Evolutionary conservation across 164 flowering plant species (phyloP).

Genomic region (Aristolochia californica): DNA sequence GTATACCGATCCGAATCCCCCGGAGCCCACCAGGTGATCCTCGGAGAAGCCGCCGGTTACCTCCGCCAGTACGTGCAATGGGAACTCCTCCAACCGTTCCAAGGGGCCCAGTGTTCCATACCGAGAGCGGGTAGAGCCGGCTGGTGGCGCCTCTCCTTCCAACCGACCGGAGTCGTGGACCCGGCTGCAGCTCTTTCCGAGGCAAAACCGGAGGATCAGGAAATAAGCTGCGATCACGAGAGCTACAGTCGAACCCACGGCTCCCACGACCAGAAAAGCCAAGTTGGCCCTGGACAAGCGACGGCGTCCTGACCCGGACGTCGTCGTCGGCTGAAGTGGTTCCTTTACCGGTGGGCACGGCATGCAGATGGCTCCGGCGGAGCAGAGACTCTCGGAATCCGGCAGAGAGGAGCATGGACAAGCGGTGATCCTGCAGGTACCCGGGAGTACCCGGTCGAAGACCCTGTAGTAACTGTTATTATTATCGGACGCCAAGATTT

Average conservation of each 20-base stretch:
- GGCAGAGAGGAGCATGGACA: slow-evolving; percentile 18
- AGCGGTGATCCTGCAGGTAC: slow-evolving; percentile 35
- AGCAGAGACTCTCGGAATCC: slow-evolving; percentile 22
- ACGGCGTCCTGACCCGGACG: neutral
- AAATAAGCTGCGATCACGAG: slow-evolving; percentile 17
- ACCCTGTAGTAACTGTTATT: slow-evolving; percentile 13
- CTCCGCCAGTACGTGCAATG: slow-evolving; percentile 22
- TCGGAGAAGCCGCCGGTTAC: slow-evolving; percentile 53
- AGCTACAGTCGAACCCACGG: slow-evolving; percentile 28
- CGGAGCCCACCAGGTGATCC: slow-evolving; percentile 45
- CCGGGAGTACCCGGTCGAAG: slow-evolving; percentile 42
- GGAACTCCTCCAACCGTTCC: slow-evolving; percentile 25
- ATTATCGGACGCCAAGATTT: slow-evolving; percentile 11
- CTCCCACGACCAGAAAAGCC: slow-evolving; percentile 54
- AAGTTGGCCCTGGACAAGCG: slow-evolving; percentile 22
- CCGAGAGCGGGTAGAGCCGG: neutral
- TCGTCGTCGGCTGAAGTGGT: neutral
- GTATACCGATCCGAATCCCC: slow-evolving; percentile 78
- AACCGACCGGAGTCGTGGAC: slow-evolving; percentile 74
- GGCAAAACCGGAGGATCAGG: slow-evolving; percentile 21
- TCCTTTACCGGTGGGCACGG: slow-evolving; percentile 10
- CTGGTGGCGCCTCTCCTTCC: too few species aligned
- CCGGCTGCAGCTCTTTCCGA: slow-evolving; percentile 22
- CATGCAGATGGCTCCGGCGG: slow-evolving; percentile 25
- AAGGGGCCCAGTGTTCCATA: too few species aligned